Evolutionary conservation across 2,329 filamentous ascomycete species (phyloP), one percentile per base, ranked within the genome.

Genomic region (Eutypa lata): DNA sequence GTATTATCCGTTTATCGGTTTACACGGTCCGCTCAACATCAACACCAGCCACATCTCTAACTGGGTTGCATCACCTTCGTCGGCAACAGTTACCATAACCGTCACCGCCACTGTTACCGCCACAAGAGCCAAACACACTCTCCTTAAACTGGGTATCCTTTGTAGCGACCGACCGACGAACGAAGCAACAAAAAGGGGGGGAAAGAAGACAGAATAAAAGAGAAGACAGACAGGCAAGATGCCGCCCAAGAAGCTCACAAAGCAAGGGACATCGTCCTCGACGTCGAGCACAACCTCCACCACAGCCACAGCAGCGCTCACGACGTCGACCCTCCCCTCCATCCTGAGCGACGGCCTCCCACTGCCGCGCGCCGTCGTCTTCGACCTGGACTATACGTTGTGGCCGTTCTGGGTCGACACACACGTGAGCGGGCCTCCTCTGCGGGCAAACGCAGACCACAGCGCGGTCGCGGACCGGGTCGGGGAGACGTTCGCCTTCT

Each of bases 391-490:
- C 78, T 97, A 97, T 78, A 97, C 94, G 0, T 80, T 97, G n/a
- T 97, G 93, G 94, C 91, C 92, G 4, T 97, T 97, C 74, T 97
- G 93, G 93, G 87, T 96, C 1, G 94, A 97, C 76, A 96, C 91
- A 3, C 92, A 97, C 72, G 88, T 94, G 62, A 83, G 84, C 22
- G 81, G 85, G 7, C 92, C 91, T 6, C 92, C 91, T 0, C 73
- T 96, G 18, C 80, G 80, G 59, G 63, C 77, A 7, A 73, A 76
- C 50, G 52, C 74, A 0, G 57, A 67, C 7, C 71, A 70, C 73
- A 74, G 66, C 57, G 67, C 61, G 48, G 75, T 72, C 50, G 71
- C 74, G 19, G 84, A 87, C 68, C 74, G 76, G 58, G 72, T 74
- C 54, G 86, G 86, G 68, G 88, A 91, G 72, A 76, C 76, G 18